Evolutionary conservation across 2,329 filamentous ascomycete species (phyloP).

Genomic region (Fusarium proliferatum): DNA sequence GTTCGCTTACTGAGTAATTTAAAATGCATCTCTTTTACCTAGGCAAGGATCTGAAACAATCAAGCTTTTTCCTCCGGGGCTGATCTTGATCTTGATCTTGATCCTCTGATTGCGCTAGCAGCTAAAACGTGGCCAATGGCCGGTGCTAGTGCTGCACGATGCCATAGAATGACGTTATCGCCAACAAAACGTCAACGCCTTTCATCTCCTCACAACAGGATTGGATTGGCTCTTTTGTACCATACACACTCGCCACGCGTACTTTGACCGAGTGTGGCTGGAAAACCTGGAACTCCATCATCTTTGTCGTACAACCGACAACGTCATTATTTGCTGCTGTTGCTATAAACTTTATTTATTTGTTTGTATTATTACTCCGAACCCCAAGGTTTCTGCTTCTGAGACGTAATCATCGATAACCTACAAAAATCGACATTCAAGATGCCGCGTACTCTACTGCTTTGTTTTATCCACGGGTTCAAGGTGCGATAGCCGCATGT

Average conservation of each 20-base stretch:
- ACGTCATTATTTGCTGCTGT: slow-evolving; percentile 35
- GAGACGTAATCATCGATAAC: not conserved
- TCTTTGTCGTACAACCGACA: slow-evolving; percentile 9
- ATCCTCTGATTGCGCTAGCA: slow-evolving; percentile 8
- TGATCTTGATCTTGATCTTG: not conserved
- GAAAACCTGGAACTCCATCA: slow-evolving; percentile 39
- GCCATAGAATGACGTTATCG: slow-evolving; percentile 35
- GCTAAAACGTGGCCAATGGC: slow-evolving; percentile 16
- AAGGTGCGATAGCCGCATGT: slow-evolving; percentile 51
- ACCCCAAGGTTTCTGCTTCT: not conserved
- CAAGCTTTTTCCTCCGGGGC: slow-evolving; percentile 6
- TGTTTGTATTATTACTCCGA: slow-evolving; percentile 9
- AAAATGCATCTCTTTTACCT: not conserved
- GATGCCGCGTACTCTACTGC: slow-evolving; percentile 68
- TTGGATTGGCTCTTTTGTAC: slow-evolving; percentile 20
- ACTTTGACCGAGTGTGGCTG: slow-evolving; percentile 32
- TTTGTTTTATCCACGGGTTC: slow-evolving; percentile 83
- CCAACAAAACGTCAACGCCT: not conserved
- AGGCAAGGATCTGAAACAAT: slow-evolving; percentile 18
- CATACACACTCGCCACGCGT: slow-evolving; percentile 36
- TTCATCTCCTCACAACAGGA: not conserved
- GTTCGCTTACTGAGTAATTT: too few species aligned
- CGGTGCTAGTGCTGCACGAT: slow-evolving; percentile 32
- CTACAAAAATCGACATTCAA: not conserved
- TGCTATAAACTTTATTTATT: slow-evolving; percentile 14